Evolutionary conservation across 805 yeast species (phyloP).

Genomic region (Metschnikowia henanensis): DNA sequence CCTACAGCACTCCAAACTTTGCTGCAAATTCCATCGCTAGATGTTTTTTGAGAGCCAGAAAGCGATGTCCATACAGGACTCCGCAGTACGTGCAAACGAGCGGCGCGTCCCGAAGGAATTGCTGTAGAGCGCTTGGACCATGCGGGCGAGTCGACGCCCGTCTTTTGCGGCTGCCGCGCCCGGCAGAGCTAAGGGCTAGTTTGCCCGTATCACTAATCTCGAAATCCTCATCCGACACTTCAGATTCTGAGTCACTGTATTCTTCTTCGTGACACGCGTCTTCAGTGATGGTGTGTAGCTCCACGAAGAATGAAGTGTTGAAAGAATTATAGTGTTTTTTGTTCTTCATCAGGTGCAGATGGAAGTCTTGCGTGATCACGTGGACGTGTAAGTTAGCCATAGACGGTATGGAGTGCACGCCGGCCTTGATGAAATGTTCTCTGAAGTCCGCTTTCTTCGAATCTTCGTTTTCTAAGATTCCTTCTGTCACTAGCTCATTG

Average conservation of each 20-base stretch:
- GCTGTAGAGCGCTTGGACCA: background rate
- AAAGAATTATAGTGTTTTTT: conserved; percentile 72
- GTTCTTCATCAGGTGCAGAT: conserved; percentile 54
- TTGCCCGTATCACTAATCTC: conserved; percentile 1
- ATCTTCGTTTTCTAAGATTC: conserved; percentile 15
- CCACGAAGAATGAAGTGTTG: conserved; percentile 62
- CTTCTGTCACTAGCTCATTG: conserved; percentile 28
- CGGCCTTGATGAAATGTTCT: conserved; percentile 44
- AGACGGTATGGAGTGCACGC: conserved; percentile 73
- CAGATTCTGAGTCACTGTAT: conserved; percentile 2
- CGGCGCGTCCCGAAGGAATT: conserved; percentile 18
- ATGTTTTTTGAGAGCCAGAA: conserved; percentile 29
- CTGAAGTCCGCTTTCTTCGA: conserved; percentile 19
- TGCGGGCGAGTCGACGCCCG: conserved; percentile 1
- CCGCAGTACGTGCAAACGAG: conserved; percentile 30
- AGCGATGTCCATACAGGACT: conserved; percentile 24
- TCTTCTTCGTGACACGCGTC: background rate
- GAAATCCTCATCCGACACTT: conserved; percentile 1
- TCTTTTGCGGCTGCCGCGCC: background rate
- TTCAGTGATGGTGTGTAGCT: conserved; percentile 35
- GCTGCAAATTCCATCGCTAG: conserved; percentile 24
- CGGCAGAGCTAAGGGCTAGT: background rate
- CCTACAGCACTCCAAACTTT: background rate
- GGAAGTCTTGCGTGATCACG: conserved; percentile 64
- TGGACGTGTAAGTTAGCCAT: conserved; percentile 71